Percentiles rank a stretch among this genome's conserved stretches.
phyloP scores from a whole-genome alignment of 306 rosid genomes.

The Inga laurina region DNA sequence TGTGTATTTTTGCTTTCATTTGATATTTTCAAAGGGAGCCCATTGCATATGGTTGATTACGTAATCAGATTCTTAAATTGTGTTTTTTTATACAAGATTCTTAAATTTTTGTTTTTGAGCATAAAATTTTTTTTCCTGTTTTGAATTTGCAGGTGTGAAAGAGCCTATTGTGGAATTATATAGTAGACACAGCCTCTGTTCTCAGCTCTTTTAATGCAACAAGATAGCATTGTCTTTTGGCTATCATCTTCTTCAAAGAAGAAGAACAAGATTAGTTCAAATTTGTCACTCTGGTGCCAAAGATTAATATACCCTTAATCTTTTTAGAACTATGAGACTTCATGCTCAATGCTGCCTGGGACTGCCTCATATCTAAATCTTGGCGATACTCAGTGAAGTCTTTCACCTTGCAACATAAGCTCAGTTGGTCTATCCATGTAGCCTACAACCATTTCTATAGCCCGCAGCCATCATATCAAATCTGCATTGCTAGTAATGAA shows the following conservation, averaged over 20 bases:
- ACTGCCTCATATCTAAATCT: slow-evolving; percentile 25
- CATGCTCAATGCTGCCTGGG: slow-evolving; percentile 52
- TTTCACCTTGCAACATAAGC: slow-evolving; percentile 3
- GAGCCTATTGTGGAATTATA: neutral
- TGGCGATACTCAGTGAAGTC: slow-evolving; percentile 4
- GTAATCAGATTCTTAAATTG: neutral
- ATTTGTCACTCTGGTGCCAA: neutral
- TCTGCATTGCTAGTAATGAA: slow-evolving; percentile 23
- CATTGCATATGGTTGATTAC: neutral
- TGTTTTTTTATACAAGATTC: too few species aligned
- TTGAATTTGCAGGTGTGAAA: neutral
- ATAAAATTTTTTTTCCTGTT: neutral
- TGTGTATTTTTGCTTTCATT: neutral
- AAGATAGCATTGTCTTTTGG: neutral
- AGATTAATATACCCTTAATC: neutral
- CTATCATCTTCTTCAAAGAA: neutral
- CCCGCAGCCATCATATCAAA: neutral
- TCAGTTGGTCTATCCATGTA: slow-evolving; percentile 26
- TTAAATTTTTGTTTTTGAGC: neutral
- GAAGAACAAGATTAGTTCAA: neutral
- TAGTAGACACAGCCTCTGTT: neutral
- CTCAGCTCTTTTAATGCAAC: neutral
- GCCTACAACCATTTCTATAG: neutral
- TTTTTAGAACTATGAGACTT: slow-evolving; percentile 11
- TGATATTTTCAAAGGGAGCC: neutral